Evolutionary conservation across 2,329 filamentous ascomycete genomes (phyloP), one percentile per base, ranked within the genome.

Genomic region (Ascochyta lentis): DNA sequence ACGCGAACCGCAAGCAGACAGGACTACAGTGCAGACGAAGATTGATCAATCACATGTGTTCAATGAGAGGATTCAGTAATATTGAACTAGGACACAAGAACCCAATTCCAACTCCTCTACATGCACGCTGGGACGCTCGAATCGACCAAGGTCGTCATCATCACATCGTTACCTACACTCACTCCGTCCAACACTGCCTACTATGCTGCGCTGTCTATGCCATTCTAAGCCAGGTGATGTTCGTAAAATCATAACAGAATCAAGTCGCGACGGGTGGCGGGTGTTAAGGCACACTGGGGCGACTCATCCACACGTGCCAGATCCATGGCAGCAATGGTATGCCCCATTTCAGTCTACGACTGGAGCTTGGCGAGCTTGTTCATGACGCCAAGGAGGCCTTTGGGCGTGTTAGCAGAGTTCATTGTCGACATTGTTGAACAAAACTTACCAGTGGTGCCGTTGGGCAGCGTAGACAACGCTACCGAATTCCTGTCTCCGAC

Each of bases 401-500:
- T 13, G 7, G 6, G 3, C 7, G 27, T 51, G 41, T 69, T 50
- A 70, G 58, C 10, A 31, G 2, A 34, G n/a, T 8, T 26, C 23
- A 3, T 9, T 6, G 29, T 31, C 29, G 19, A 24, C 16, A 15
- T 19, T 24, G 9, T 15, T 37, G 19, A 38, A 1, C 22, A 6
- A 22, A 7, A 81, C 86, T 77, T 81, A 91, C 93, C 93, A 74
- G 91, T 96, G 39, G 96, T 92, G 63, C 94, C 94, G 75, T 96
- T 94, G 0, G 92, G 94, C 69, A 96, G 76, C 0, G 94, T 96
- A 1, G 89, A 87, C 43, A 86, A 87, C 7, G 94, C 94, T 74
- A 96, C 90, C 0, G 94, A 97, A 76, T 93, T 97, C 60, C 92
- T 85, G 69, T 84, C 90, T 46, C 93, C 92, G 33, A 98, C 80